Evolutionary conservation across 305 asterid genomes (phyloP).

Genomic region (Plantago coronopus): DNA sequence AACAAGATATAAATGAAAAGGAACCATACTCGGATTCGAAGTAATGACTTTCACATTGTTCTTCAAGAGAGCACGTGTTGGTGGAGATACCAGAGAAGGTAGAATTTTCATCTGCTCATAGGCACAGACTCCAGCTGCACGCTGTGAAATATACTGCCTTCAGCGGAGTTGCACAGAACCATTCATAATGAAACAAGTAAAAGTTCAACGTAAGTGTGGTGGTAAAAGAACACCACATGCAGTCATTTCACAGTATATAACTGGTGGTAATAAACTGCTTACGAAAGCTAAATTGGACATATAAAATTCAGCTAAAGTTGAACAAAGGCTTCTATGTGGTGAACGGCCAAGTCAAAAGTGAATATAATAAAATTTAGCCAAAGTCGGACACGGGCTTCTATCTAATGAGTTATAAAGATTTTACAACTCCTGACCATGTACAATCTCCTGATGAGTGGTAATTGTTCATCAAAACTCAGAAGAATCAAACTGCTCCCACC

Average conservation of each 20-base stretch:
- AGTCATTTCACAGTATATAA: background rate
- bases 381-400: background rate
- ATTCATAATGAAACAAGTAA: constrained; percentile 5
- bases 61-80: constrained; percentile 45
- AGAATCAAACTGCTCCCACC: too few relatives aligned
- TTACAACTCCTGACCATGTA: too few relatives aligned
- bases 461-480: too few relatives aligned
- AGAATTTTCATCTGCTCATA: constrained; percentile 68
- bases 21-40: constrained; percentile 50
- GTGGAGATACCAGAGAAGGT: constrained; percentile 52
- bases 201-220: background rate
- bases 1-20: constrained; percentile 10
- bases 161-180: constrained; percentile 19
- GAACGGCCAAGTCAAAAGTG: constrained; percentile 2
- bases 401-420: too few relatives aligned
- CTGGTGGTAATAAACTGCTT: background rate
- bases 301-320: constrained; percentile 5
- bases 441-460: too few relatives aligned
- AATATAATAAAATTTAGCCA: background rate
- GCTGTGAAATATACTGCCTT: constrained; percentile 38
- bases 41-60: constrained; percentile 45
- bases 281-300: background rate
- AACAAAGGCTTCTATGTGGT: constrained; percentile 3
- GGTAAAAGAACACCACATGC: constrained; percentile 4
- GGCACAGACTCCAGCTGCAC: constrained; percentile 83